Conservation (phyloP, 371 early-diverging fungal genomes). For the Chytridium lagenaria region DNA sequence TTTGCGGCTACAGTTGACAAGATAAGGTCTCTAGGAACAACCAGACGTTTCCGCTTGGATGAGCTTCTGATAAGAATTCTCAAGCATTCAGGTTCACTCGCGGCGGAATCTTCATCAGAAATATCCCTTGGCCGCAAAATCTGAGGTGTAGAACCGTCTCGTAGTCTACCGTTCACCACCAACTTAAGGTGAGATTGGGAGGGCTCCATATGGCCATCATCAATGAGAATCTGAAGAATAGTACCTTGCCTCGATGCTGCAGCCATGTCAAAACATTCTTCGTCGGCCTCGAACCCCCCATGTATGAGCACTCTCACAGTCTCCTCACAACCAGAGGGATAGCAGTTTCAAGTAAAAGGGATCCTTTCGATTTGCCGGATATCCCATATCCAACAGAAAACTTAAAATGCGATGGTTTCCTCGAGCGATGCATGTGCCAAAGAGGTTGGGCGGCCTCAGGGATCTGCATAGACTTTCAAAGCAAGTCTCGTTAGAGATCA, state of each 20-base stretch:
- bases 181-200: neutral
- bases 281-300: neutral
- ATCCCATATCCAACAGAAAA: neutral
- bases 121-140: too few relatives aligned
- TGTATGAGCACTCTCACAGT: neutral
- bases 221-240: slow-evolving; percentile 8
- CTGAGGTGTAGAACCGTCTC: neutral
- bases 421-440: neutral
- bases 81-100: slow-evolving; percentile 10
- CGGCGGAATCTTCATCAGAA: neutral
- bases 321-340: neutral
- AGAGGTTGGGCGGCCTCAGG: neutral
- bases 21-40: neutral
- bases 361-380: neutral
- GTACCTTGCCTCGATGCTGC: neutral
- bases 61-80: neutral
- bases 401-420: neutral
- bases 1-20: neutral
- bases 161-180: neutral
- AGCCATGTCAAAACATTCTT: neutral
- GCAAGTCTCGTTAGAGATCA: too few relatives aligned
- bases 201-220: neutral
- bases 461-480: too few relatives aligned
- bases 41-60: neutral
- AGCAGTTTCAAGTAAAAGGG: neutral